A percentile compares a stretch with the other conserved stretches of the same genome.
Evolutionary conservation across 1,139 yeast species (phyloP).

Genomic region (Debaryomycetaceae sp.): DNA sequence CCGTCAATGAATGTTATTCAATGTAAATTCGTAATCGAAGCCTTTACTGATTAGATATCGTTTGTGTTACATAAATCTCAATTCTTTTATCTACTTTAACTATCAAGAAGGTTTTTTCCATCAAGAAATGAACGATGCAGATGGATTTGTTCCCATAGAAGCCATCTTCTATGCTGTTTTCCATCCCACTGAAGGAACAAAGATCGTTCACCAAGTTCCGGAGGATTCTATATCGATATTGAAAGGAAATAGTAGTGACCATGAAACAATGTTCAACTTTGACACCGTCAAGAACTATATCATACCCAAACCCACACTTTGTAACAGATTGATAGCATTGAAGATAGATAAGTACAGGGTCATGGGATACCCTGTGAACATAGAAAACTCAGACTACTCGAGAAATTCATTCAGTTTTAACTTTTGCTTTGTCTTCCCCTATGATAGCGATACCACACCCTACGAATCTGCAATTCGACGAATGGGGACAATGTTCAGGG

Average conservation of each 20-base stretch:
- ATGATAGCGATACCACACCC: conserved; percentile 76
- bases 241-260: conserved; percentile 10
- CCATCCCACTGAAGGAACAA: conserved; percentile 94
- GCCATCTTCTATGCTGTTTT: conserved; percentile 89
- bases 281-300: conserved; percentile 85
- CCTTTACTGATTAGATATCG: not conserved
- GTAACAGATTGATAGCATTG: conserved; percentile 75
- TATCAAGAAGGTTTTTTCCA: too few species aligned
- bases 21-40: too few species aligned
- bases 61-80: not conserved
- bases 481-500: conserved; percentile 85
- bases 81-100: too few species aligned
- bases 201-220: conserved; percentile 92
- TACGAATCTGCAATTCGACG: conserved; percentile 84
- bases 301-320: conserved; percentile 89
- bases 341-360: conserved; percentile 69
- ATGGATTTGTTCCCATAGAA: conserved; percentile 78
- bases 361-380: conserved; percentile 88
- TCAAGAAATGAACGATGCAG: conserved; percentile 30
- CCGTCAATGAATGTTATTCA: too few species aligned
- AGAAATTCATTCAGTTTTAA: conserved; percentile 92
- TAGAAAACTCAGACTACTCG: conserved; percentile 71
- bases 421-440: conserved; percentile 86
- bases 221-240: conserved; percentile 43
- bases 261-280: conserved; percentile 62